phyloP scores from a whole-genome alignment of 2,329 filamentous ascomycete species.

The Penicillium sp. region DNA sequence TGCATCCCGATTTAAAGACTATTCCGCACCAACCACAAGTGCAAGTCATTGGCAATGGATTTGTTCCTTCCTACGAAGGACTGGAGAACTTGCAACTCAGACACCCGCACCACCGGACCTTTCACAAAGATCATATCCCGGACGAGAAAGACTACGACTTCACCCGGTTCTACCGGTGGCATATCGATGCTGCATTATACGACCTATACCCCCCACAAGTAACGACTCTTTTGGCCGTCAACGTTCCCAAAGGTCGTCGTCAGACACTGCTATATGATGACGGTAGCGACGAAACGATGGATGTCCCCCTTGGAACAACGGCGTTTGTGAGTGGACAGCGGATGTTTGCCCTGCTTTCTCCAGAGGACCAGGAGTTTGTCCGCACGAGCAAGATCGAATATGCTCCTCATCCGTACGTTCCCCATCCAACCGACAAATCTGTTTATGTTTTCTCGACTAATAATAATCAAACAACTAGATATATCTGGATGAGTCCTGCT shows the following conservation, averaged over 20 bases:
- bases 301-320: conserved; percentile 74
- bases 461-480: conserved; percentile 18
- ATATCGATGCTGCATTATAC: conserved; percentile 79
- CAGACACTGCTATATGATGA: conserved; percentile 77
- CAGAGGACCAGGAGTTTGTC: conserved; percentile 69
- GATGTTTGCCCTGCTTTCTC: conserved; percentile 70
- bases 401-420: conserved; percentile 68
- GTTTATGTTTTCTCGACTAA: background rate
- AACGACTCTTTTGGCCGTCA: conserved; percentile 74
- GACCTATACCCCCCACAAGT: conserved; percentile 74
- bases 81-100: conserved; percentile 68
- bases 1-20: conserved; percentile 80
- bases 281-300: conserved; percentile 66
- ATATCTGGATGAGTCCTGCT: conserved; percentile 78
- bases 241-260: conserved; percentile 67
- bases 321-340: conserved; percentile 73
- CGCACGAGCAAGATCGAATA: conserved; percentile 72
- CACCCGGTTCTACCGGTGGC: conserved; percentile 74
- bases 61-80: conserved; percentile 71
- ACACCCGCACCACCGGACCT: conserved; percentile 78
- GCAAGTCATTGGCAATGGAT: conserved; percentile 79
- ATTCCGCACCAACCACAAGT: conserved; percentile 79
- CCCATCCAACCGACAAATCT: too few relatives aligned
- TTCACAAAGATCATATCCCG: conserved; percentile 69
- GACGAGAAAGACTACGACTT: conserved; percentile 62